phyloP scores from a whole-genome alignment of 2,329 filamentous ascomycete genomes.

The Xylariomycetidae sp. region DNA sequence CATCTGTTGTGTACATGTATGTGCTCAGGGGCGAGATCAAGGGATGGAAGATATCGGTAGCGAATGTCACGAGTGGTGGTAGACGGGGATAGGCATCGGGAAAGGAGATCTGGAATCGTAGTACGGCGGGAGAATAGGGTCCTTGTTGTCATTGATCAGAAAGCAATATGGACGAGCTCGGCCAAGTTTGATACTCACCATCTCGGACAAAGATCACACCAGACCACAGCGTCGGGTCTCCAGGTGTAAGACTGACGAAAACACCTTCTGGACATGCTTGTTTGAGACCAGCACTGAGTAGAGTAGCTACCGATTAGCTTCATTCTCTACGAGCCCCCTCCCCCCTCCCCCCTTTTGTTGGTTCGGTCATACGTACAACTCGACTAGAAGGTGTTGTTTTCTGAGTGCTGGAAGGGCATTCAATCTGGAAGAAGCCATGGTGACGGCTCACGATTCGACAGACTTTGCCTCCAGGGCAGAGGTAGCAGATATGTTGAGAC shows the following conservation, averaged over 20 bases:
- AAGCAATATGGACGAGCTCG: slow-evolving; percentile 4
- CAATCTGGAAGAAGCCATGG: slow-evolving; percentile 43
- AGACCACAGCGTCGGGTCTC: slow-evolving; percentile 77
- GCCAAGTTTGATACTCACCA: slow-evolving; percentile 50
- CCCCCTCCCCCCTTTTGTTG: too few species aligned
- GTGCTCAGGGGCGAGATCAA: slow-evolving; percentile 90
- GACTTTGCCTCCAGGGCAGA: slow-evolving; percentile 7
- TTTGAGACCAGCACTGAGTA: slow-evolving; percentile 69
- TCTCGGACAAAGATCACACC: slow-evolving; percentile 89
- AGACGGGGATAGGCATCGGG: slow-evolving; percentile 72
- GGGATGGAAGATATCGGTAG: slow-evolving; percentile 91
- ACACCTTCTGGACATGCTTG: slow-evolving; percentile 80
- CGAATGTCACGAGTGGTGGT: slow-evolving; percentile 82
- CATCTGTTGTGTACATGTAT: slow-evolving; percentile 82
- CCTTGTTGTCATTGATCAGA: slow-evolving; percentile 48
- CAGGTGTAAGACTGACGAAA: slow-evolving; percentile 79
- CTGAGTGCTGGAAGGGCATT: slow-evolving; percentile 52
- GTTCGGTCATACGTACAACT: slow-evolving; percentile 80
- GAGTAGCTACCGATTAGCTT: too few species aligned
- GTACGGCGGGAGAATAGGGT: slow-evolving; percentile 80
- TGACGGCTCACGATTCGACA: slow-evolving; percentile 8
- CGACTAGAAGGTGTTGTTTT: slow-evolving; percentile 71
- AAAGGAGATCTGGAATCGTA: slow-evolving; percentile 88
- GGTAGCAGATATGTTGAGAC: slow-evolving; percentile 11
- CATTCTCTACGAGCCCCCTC: too few species aligned